Conservation (phyloP, 495 filamentous ascomycete genomes). For the Aspergillus olivimuriae region DNA sequence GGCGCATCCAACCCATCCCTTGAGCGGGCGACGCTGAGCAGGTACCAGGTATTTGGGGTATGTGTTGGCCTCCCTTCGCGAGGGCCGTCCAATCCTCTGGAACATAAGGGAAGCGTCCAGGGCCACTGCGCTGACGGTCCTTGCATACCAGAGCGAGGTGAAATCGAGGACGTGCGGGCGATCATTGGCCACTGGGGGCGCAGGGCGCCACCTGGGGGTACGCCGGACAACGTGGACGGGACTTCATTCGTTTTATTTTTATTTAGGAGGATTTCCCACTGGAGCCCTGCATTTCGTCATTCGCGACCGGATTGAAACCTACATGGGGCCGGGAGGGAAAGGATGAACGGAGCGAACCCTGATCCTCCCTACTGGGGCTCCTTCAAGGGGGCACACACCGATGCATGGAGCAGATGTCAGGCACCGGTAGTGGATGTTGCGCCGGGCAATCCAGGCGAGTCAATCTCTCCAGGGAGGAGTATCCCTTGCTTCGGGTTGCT, state of each 20-base stretch:
- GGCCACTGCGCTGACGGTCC: slow-evolving; percentile 18
- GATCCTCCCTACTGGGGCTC: too few species aligned
- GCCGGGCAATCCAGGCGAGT: slow-evolving; percentile 22
- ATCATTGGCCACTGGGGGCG: slow-evolving; percentile 17
- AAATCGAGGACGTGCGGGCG: slow-evolving; percentile 4
- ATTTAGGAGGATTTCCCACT: too few species aligned
- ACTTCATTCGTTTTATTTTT: too few species aligned
- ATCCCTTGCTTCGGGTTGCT: slow-evolving; percentile 23
- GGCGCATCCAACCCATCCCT: slow-evolving; percentile 16
- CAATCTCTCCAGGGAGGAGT: slow-evolving; percentile 13
- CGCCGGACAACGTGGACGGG: slow-evolving; percentile 22
- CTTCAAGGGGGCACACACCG: too few species aligned
- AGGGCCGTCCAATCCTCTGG: slow-evolving; percentile 17
- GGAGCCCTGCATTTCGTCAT: slow-evolving; percentile 20
- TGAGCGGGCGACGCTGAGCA: slow-evolving; percentile 13
- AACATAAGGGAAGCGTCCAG: slow-evolving; percentile 17
- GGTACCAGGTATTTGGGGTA: slow-evolving; percentile 15
- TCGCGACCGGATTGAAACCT: slow-evolving; percentile 19
- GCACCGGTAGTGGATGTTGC: slow-evolving; percentile 9
- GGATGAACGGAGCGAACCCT: too few species aligned
- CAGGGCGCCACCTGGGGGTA: slow-evolving; percentile 13
- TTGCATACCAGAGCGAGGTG: slow-evolving; percentile 27
- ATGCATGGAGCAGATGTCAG: slow-evolving; percentile 15
- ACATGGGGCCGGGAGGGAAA: slow-evolving; percentile 7
- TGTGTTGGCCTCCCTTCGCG: slow-evolving; percentile 17